These are phyloP conservation scores for Rhizopogon vesiculosus DNA, from an alignment of 768 basidiomycete species.

Conservation along the genomic window DNA sequence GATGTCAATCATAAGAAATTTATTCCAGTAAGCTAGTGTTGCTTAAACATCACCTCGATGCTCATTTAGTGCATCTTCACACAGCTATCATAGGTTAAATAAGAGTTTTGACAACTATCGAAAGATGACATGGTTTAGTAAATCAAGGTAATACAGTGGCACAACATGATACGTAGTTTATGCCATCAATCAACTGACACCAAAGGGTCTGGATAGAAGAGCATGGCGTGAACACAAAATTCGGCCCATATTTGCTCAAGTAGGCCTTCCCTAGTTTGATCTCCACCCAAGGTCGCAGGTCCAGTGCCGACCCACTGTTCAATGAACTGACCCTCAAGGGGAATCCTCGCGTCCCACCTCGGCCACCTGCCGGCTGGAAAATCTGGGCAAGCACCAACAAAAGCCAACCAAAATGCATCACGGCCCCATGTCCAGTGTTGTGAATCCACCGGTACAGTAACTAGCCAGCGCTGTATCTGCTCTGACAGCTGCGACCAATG, in stretches of 20 bases:
- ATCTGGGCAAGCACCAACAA: constrained; percentile 2
- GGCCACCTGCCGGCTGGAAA: constrained; percentile 4
- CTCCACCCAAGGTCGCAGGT: neutral
- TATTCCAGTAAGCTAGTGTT: no score
- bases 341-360: constrained; percentile 3
- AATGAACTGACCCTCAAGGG: constrained; percentile 3
- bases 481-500: neutral
- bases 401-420: constrained; percentile 5
- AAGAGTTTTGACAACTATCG: no score
- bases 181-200: neutral
- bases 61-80: no score
- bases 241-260: neutral
- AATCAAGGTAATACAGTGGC: no score
- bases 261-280: neutral
- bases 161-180: neutral
- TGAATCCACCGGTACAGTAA: neutral
- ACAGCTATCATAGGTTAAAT: no score
- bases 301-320: neutral
- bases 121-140: no score
- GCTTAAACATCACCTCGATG: no score
- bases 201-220: neutral
- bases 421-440: constrained; percentile 4
- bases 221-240: neutral
- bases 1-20: no score
- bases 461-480: constrained; percentile 3